Evolutionary conservation across 2,329 filamentous ascomycete species (phyloP).

Genomic region (Colletotrichum sp.): DNA sequence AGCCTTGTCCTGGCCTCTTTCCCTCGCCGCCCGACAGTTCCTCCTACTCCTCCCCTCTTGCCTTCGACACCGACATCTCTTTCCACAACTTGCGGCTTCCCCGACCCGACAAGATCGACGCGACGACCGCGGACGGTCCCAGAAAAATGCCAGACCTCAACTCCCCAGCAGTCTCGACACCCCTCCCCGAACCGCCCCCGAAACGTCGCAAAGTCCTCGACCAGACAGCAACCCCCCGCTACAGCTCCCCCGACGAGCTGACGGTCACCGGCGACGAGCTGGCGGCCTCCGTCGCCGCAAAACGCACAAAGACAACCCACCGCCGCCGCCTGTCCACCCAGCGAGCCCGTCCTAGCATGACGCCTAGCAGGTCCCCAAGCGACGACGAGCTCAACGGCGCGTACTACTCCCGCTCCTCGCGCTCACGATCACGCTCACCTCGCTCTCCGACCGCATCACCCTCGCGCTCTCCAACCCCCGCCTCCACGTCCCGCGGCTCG

Average conservation of each 20-base stretch:
- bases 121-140: neutral
- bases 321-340: constrained; percentile 19
- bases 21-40: neutral
- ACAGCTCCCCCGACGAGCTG: constrained; percentile 52
- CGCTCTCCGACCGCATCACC: constrained; percentile 16
- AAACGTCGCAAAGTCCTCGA: constrained; percentile 47
- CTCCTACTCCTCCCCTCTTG: neutral
- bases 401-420: constrained; percentile 24
- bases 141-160: constrained; percentile 32
- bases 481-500: constrained; percentile 30
- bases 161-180: constrained; percentile 21
- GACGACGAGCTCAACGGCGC: constrained; percentile 26
- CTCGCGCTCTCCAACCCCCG: constrained; percentile 34
- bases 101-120: neutral
- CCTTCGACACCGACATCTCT: neutral
- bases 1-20: neutral
- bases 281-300: neutral
- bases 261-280: neutral
- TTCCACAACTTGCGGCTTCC: neutral
- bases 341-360: constrained; percentile 21
- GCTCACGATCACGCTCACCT: constrained; percentile 26
- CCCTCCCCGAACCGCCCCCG: constrained; percentile 36
- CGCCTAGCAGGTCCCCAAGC: constrained; percentile 22
- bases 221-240: constrained; percentile 42
- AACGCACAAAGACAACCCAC: neutral